Base-by-base conservation (phyloP, 257 asterid species). In the Asclepias syriaca region DNA sequence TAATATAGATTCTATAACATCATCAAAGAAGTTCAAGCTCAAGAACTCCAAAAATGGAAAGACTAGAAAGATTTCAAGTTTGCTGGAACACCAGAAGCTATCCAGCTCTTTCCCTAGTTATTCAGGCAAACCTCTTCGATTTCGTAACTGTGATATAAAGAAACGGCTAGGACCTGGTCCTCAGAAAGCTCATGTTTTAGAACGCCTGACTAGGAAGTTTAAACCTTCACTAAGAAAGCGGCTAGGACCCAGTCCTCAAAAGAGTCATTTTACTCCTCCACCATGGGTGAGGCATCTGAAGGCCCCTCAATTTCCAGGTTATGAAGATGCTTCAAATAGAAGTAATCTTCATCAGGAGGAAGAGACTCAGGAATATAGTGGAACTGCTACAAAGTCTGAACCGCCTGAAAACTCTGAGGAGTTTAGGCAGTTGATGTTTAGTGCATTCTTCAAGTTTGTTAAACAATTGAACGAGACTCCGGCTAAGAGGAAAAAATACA, bases 371-470 rank as follows among this genome's bases (percentile, higher is more conserved):
- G 81, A 55, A 75, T 82, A 75, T 76, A 77, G 72, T 77, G 40
- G 53, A 74, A 43, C 77, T 75, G 73, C 51, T 65, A 71, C 77
- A 76, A 84, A 82, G 72, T 59, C 79, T 22, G 92, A 87, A 78
- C 92, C 91, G 39, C 82, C 84, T 51, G 95, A 90, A 79, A 84
- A 84, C 72, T 87, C 90, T 8, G 82, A 81, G 80, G 93, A 90
- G 40, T 88, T 90, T 80, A 87, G 85, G 87, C 91, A 85, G 77
- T 77, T 87, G 87, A 85, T 88, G 82, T 83, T 72, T 34, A 85
- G 75, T 15, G 83, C 84, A 29, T 88, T 86, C 82, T 85, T 83
- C 84, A 90, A 85, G 81, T 85, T 82, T 84, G 83, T 88, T 72
- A 88, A 89, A 76, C 87, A 81, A 76, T 79, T 84, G 74, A 82